Conservation (phyloP, 306 rosid genomes). For the Pyrus bretschneideri region DNA sequence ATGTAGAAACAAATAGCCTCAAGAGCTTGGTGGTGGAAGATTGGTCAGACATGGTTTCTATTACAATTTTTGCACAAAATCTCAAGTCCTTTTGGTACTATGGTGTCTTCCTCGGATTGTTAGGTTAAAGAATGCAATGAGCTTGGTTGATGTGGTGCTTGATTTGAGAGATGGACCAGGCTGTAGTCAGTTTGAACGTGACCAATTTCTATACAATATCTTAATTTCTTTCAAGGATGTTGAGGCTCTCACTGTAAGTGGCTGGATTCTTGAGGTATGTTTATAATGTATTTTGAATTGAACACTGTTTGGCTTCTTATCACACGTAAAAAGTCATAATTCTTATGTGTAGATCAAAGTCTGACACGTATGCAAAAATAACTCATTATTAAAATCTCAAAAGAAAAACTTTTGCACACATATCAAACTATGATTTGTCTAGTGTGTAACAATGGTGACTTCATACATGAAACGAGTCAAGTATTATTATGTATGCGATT, state of each 20-base stretch:
- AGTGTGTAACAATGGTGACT: too few relatives aligned
- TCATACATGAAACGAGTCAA: too few relatives aligned
- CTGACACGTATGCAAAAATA: too few relatives aligned
- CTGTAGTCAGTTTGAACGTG: slow-evolving; percentile 12
- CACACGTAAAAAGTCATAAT: too few relatives aligned
- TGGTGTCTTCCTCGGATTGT: slow-evolving; percentile 13
- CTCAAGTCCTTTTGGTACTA: slow-evolving; percentile 3
- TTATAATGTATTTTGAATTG: neutral
- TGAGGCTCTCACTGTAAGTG: slow-evolving; percentile 16
- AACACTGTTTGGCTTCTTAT: too few relatives aligned
- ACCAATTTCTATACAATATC: slow-evolving; percentile 3
- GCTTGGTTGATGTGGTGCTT: slow-evolving; percentile 11
- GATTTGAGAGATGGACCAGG: slow-evolving; percentile 10
- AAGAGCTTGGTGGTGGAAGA: slow-evolving; percentile 15
- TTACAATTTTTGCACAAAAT: neutral
- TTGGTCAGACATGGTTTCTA: neutral
- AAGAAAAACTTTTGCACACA: too few relatives aligned
- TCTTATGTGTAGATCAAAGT: too few relatives aligned
- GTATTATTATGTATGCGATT: neutral
- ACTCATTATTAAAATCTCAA: too few relatives aligned
- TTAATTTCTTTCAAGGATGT: slow-evolving; percentile 16
- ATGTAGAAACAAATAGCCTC: neutral
- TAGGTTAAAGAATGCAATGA: neutral
- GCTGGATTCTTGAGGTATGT: slow-evolving; percentile 28
- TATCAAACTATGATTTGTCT: too few relatives aligned